Conservation (phyloP, 2,329 filamentous ascomycete species). For the Pyricularia sp. region DNA sequence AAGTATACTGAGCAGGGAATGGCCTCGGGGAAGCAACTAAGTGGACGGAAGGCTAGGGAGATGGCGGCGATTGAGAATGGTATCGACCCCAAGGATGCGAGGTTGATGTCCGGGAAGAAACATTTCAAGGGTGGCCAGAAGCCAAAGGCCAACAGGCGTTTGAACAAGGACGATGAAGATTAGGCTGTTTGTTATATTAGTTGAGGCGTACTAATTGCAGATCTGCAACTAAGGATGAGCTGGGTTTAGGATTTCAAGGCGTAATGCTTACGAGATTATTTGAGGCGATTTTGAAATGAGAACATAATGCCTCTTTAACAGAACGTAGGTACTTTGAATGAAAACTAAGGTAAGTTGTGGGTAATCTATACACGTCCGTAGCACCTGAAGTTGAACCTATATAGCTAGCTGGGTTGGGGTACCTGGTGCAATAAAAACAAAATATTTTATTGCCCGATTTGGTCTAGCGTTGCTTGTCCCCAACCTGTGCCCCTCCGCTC, state of each 20-base stretch:
- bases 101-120: constrained; percentile 62
- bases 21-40: constrained; percentile 48
- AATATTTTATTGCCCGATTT: background rate
- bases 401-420: too few relatives aligned
- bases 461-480: background rate
- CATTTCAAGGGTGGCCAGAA: constrained; percentile 71
- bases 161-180: constrained; percentile 24
- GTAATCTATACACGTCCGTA: too few relatives aligned
- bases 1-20: constrained; percentile 74
- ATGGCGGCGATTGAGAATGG: constrained; percentile 76
- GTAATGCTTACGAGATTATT: too few relatives aligned
- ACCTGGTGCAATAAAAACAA: background rate
- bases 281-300: too few relatives aligned
- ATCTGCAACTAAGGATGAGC: too few relatives aligned
- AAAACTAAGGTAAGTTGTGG: too few relatives aligned
- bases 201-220: background rate
- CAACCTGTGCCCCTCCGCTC: background rate
- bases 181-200: background rate
- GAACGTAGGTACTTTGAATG: too few relatives aligned
- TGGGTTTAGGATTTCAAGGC: too few relatives aligned
- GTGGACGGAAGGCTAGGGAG: constrained; percentile 68
- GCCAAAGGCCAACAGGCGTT: constrained; percentile 37
- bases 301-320: too few relatives aligned
- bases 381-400: too few relatives aligned
- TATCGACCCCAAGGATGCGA: constrained; percentile 67